Base-by-base conservation (phyloP, 345 rosid species). In the Aquilaria yunnanensis region DNA sequence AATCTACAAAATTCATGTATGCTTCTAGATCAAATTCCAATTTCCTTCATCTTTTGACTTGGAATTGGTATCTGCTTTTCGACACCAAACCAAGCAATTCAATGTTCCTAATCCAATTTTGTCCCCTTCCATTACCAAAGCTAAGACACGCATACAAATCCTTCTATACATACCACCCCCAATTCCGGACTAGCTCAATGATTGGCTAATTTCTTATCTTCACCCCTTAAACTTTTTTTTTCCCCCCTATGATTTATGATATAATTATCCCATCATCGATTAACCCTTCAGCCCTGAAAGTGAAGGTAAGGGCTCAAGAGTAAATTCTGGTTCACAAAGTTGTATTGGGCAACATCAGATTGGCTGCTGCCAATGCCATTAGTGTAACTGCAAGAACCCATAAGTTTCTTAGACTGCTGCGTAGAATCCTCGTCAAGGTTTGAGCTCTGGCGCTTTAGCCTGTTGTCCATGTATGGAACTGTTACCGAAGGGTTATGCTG, bases 301-400 rank as follows among this genome's bases (percentile, higher is more conserved):
- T 82, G 82, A 77, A 79, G 72, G 72, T 75, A 73, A 56, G 81
- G 84, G 65, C 77, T 78, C 73, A 81, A 59, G 29, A 84, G 67
- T 45, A 86, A 65, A 43, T 80, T 79, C 69, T 83, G 93, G 63
- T 70, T 82, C 51, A 78, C 63, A 49, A 75, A 78, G 74, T 50
- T 75, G 76, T 75, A 70, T 61, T 77, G 85, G 47, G 72, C 47
- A 59, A 71, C 63, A 59, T 77, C 87, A 64, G 56, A 56, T 56
- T 79, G 85, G 60, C 51, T 74, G 52, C 48, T 67, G 5, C 43
- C 72, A 64, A 23, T 23, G 64, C 49, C 72, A 64, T 70, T 83
- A 50, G 62, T 78, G 76, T 79, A 81, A 74, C 71, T 78, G 87
- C 79, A 78, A 16, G 77, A 69, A 64, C 45, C 73, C 56, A 59